Evolutionary conservation across 139 green algal species (phyloP), one percentile per base, ranked within the genome.

Genomic region (Coelastrella sp.): DNA sequence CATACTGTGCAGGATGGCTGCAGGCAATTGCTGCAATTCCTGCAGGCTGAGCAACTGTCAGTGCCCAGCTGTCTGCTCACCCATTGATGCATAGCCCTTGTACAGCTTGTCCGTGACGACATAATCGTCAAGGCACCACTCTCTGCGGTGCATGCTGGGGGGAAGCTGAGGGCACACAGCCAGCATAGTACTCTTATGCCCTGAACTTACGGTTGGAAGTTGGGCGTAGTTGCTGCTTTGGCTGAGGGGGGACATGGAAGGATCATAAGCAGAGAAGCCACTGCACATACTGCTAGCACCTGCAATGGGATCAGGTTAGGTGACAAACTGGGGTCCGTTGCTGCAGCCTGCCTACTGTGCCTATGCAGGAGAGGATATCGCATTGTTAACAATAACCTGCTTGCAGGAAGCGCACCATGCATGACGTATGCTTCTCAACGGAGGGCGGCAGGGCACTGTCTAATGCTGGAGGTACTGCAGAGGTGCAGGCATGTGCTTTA

Each of bases 61-160:
- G 62, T 30, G 5, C 27, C 7, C 62, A 9, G 53, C 30, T 34
- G 53, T 9, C 27, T 8, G 50, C 80, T 71, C 50, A 86, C 80
- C 80, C 50, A 80, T 66, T 19, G 87, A 90, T 30, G 68, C 68
- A 57, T 81, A 81, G 15, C 90, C 90, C 50, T 84, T 93, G 86
- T 93, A 93, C 48, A 93, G 86, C 86, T 93, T 91, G 51, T 93
- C 86, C 9, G 60, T 79, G 40, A 93, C 82, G 30, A 57, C 51
- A 81, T 92, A 93, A 71, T 93, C 90, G 3, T 81, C 59, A 32
- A 93, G 60, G 45, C 88, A 89, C 90, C 90, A 93, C 45, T 88
- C 79, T 4, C 23, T 9, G 23, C 90, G 88, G 59, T 85, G 71
- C 90, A 93, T 93, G 48, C 77, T 81, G 53, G 90, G 87, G 11